Conservation (phyloP, 768 basidiomycete genomes). For the Gymnopilus junonius region DNA sequence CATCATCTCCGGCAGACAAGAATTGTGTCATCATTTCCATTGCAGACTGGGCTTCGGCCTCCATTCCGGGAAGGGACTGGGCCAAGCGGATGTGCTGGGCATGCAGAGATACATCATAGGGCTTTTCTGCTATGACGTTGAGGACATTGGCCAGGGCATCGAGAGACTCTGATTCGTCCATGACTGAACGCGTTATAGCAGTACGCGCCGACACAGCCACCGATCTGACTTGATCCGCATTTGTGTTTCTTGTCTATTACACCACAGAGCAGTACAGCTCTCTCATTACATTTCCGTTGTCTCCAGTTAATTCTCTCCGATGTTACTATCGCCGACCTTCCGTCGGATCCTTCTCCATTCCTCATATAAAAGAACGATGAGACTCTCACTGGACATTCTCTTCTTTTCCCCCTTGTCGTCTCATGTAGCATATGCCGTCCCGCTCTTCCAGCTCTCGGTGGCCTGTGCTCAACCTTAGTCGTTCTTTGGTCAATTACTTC, state of each 20-base stretch:
- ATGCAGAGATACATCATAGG: slow-evolving; percentile 69
- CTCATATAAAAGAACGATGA: slow-evolving; percentile 13
- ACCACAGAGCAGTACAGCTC: slow-evolving; percentile 18
- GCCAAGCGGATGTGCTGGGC: slow-evolving; percentile 68
- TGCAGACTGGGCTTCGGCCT: slow-evolving; percentile 62
- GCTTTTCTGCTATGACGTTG: slow-evolving; percentile 57
- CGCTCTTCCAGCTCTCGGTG: slow-evolving; percentile 49
- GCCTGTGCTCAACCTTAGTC: slow-evolving; percentile 50
- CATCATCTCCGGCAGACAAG: slow-evolving; percentile 66
- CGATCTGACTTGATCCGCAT: slow-evolving; percentile 8
- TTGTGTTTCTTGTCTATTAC: slow-evolving; percentile 17
- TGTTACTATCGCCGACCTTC: slow-evolving; percentile 22
- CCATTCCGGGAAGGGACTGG: slow-evolving; percentile 55
- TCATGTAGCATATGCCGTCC: slow-evolving; percentile 31
- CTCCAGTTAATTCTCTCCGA: slow-evolving; percentile 20
- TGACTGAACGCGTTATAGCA: slow-evolving; percentile 18
- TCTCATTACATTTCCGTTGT: slow-evolving; percentile 21
- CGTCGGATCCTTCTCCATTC: slow-evolving; percentile 21
- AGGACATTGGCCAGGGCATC: slow-evolving; percentile 68
- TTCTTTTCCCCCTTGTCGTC: slow-evolving; percentile 19
- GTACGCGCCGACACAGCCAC: slow-evolving; percentile 12
- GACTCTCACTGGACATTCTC: slow-evolving; percentile 6
- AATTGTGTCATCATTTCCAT: slow-evolving; percentile 68
- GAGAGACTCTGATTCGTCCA: slow-evolving; percentile 59
- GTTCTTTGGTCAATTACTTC: slow-evolving; percentile 53